A percentile compares a stretch with the other conserved stretches of the same genome.
Evolutionary conservation across 1,284 basidiomycete species (phyloP).

Genomic region (Leccinum variabile): DNA sequence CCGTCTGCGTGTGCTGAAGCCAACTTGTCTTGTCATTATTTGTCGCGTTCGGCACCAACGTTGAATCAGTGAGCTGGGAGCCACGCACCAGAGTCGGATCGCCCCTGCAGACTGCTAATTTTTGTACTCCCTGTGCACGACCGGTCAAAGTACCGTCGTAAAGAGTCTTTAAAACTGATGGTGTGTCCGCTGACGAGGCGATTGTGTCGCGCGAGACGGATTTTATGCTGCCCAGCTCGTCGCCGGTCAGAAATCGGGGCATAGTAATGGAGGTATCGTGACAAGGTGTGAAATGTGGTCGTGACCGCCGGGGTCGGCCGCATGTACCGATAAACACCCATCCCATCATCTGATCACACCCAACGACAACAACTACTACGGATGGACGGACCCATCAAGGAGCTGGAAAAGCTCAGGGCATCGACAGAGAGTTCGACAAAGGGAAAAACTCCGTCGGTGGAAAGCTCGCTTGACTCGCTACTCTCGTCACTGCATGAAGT

Average conservation of each 20-base stretch:
- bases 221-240: slow-evolving; percentile 74
- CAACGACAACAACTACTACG: slow-evolving; percentile 5
- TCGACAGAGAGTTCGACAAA: slow-evolving; percentile 47
- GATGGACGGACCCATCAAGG: slow-evolving; percentile 77
- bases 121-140: slow-evolving; percentile 32
- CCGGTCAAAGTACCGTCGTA: slow-evolving; percentile 37
- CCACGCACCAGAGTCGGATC: slow-evolving; percentile 40
- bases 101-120: slow-evolving; percentile 42
- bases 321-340: not conserved
- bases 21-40: slow-evolving; percentile 50
- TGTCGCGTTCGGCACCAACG: slow-evolving; percentile 9
- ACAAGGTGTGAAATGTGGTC: slow-evolving; percentile 15
- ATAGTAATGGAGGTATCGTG: slow-evolving; percentile 40
- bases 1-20: slow-evolving; percentile 64
- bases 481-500: slow-evolving; percentile 61
- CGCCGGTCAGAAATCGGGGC: slow-evolving; percentile 68
- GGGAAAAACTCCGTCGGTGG: slow-evolving; percentile 58
- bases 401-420: slow-evolving; percentile 70
- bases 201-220: slow-evolving; percentile 44
- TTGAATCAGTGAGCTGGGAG: not conserved
- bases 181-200: slow-evolving; percentile 27
- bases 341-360: not conserved
- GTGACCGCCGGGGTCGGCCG: not conserved
- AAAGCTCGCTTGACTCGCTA: slow-evolving; percentile 68
- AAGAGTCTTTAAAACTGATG: slow-evolving; percentile 35